Base-by-base conservation (phyloP, 1,284 basidiomycete species). In the Cutaneotrichosporon sp. region DNA sequence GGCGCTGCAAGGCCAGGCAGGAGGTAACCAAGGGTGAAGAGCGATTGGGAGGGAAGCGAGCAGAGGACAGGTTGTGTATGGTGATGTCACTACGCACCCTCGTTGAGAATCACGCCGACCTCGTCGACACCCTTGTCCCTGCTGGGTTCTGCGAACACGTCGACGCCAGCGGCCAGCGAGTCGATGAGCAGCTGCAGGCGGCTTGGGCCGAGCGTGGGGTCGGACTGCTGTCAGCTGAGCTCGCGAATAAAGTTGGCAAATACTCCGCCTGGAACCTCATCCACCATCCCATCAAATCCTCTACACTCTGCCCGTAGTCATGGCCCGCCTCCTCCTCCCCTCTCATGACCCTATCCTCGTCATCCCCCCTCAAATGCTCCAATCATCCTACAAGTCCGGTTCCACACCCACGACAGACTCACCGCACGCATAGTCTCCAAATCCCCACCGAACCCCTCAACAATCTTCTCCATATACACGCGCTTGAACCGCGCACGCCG, bases 381-480 rank as follows among this genome's bases (percentile, higher is more conserved):
- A 9, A 8, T 5, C 50, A 52, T 26, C 26, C 5, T 16, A 2
- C 50, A 42, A 18, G 26, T 3, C 26, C 26, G 26, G 26, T 26
- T 4, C 18, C 14, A 4, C 40, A 16, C 36, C 5, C 38, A 9
- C 36, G 18, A 18, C 18, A 51, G 4, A 71, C 78, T 68, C 60
- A 81, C 79, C 64, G 70, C 69, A 52, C 79, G 65, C 58, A 81
- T 65, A 58, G 73, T 72, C 65, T 80, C 79, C 67, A 81, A 53
- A 61, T 81, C 79, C 21, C 67, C 71, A 0, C 79, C 78, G 56
- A 81, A 81, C 1, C 74, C 79, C 65, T 79, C 72, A 10, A 81
- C 77, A 30, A 81, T 61, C 55, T 76, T 76, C 68, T 78, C 78
- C 78, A 81, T 80, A 65, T 79, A 81, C 50, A 81, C 73, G 55